Conservation (phyloP, 2,329 filamentous ascomycete species). For the Xylariomycetidae sp. region DNA sequence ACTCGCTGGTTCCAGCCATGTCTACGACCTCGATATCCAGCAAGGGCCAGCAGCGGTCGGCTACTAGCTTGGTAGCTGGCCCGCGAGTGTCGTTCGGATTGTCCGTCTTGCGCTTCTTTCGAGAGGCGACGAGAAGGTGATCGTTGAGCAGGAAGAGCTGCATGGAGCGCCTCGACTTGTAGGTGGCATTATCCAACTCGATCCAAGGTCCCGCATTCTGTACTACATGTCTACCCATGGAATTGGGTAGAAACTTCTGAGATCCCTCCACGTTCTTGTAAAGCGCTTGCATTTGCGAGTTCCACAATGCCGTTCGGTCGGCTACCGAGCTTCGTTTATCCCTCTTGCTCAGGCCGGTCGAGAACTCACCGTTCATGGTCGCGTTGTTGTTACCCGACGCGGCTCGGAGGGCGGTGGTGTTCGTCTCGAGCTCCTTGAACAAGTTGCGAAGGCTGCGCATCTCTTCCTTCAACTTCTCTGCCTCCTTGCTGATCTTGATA, state of each 20-base stretch:
- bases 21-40: conserved; percentile 92
- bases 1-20: conserved; percentile 64
- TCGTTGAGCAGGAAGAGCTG: conserved; percentile 93
- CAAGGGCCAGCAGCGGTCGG: conserved; percentile 90
- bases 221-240: conserved; percentile 87
- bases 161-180: conserved; percentile 85
- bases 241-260: conserved; percentile 90
- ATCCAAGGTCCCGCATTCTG: conserved; percentile 93
- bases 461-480: conserved; percentile 93
- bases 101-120: conserved; percentile 87
- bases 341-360: conserved; percentile 56
- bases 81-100: conserved; percentile 48
- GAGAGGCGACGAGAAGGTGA: conserved; percentile 83
- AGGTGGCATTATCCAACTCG: conserved; percentile 94
- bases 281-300: conserved; percentile 70
- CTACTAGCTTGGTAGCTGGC: conserved; percentile 72
- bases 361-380: conserved; percentile 47
- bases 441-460: conserved; percentile 87
- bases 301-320: conserved; percentile 63
- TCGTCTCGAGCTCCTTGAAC: conserved; percentile 86
- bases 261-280: conserved; percentile 98
- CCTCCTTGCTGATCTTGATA: conserved; percentile 98
- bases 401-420: conserved; percentile 61
- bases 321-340: conserved; percentile 88
- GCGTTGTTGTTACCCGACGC: conserved; percentile 51